phyloP scores from a whole-genome alignment of 768 basidiomycete genomes.

The Leucocoprinus birnbaumii region DNA sequence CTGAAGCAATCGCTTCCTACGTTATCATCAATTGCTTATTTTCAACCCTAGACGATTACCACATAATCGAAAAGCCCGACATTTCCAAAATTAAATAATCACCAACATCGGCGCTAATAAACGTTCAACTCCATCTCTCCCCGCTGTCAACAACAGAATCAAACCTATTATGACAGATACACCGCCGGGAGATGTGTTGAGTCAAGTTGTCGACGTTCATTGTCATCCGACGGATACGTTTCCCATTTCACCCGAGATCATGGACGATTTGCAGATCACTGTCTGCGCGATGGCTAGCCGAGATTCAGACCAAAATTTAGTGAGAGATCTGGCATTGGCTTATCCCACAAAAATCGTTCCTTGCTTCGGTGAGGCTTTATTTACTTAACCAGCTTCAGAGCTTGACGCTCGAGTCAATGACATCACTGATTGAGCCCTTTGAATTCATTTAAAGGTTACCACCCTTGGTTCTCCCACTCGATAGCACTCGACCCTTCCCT shows the following conservation, averaged over 20 bases:
- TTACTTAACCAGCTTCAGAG: conserved; percentile 9
- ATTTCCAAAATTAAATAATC: too few relatives aligned
- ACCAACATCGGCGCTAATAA: too few relatives aligned
- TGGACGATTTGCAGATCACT: conserved; percentile 57
- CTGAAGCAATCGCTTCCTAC: too few relatives aligned
- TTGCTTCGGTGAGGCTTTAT: conserved; percentile 72
- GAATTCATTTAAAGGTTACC: conserved; percentile 57
- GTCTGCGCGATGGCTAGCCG: conserved; percentile 84
- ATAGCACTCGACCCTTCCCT: conserved; percentile 47
- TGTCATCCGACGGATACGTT: conserved; percentile 88
- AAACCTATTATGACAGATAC: conserved; percentile 8
- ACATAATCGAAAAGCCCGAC: too few relatives aligned
- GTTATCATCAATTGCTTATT: too few relatives aligned
- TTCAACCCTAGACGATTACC: too few relatives aligned
- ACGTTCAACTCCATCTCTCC: background rate
- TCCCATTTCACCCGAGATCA: conserved; percentile 38
- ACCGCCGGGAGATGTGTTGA: conserved; percentile 43
- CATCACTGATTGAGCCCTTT: background rate
- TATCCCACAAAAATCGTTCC: conserved; percentile 75
- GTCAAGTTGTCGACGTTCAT: conserved; percentile 82
- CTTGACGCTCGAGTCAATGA: background rate
- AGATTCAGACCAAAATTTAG: conserved; percentile 65
- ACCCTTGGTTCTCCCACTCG: conserved; percentile 90
- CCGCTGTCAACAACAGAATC: background rate
- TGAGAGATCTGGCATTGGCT: conserved; percentile 57